phyloP scores from a whole-genome alignment of 2,329 filamentous ascomycete species.

The Colletotrichum sp. region DNA sequence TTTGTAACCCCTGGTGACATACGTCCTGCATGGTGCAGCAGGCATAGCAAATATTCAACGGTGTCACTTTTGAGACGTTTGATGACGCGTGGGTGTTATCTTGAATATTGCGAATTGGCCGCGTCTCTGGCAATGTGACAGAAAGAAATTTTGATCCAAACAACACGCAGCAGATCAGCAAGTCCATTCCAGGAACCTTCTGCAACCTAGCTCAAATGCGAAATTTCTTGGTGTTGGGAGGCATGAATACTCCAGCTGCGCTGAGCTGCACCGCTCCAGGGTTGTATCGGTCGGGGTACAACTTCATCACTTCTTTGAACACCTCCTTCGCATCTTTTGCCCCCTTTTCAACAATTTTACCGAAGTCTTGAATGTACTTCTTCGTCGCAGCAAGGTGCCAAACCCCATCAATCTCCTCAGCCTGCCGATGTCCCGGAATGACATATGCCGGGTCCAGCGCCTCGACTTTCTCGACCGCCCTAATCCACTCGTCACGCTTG shows the following conservation, averaged over 20 bases:
- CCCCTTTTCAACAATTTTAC: background rate
- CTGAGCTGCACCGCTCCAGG: conserved; percentile 7
- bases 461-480: conserved; percentile 31
- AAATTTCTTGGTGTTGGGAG: background rate
- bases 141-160: too few species aligned
- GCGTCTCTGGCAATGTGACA: too few species aligned
- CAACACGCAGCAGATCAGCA: background rate
- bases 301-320: conserved; percentile 10
- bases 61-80: too few species aligned
- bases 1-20: too few species aligned
- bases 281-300: conserved; percentile 22
- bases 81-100: too few species aligned
- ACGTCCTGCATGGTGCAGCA: too few species aligned
- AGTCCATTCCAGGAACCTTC: background rate
- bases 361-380: conserved; percentile 22
- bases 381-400: conserved; percentile 25
- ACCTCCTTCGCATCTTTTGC: conserved; percentile 22
- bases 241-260: background rate
- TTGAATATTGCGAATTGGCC: too few species aligned
- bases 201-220: fast-evolving
- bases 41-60: too few species aligned
- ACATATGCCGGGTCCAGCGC: conserved; percentile 34
- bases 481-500: conserved; percentile 35
- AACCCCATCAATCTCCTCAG: conserved; percentile 28
- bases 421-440: conserved; percentile 33